Percentiles rank a stretch among this genome's conserved stretches.
phyloP scores from a whole-genome alignment of 108 stramenopile species.

The Nitzschia sp. region DNA sequence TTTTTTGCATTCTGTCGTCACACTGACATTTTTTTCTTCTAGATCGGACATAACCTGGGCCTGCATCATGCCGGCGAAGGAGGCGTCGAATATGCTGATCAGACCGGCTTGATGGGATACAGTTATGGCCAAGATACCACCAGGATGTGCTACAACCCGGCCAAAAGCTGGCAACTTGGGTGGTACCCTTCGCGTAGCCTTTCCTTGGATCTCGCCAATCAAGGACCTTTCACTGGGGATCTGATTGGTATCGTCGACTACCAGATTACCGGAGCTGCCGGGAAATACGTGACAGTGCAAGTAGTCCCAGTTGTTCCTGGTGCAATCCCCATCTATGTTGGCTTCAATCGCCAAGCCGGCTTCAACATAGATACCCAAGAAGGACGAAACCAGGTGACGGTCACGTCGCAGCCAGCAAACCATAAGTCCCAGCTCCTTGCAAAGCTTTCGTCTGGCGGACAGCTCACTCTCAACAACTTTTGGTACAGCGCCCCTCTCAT shows the following conservation, averaged over 20 bases:
- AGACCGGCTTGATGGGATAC: slow-evolving; percentile 28
- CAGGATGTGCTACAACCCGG: slow-evolving; percentile 63
- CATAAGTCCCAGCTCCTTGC: slow-evolving; percentile 37
- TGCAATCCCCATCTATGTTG: slow-evolving; percentile 21
- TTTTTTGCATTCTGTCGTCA: background rate
- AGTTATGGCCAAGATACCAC: slow-evolving; percentile 32
- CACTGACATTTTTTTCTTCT: background rate
- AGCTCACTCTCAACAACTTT: slow-evolving; percentile 29
- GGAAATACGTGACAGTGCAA: background rate
- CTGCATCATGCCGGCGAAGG: slow-evolving; percentile 51
- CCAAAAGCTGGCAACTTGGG: slow-evolving; percentile 52
- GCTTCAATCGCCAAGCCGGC: slow-evolving; percentile 47
- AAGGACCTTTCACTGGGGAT: background rate
- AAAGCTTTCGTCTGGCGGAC: slow-evolving; percentile 34
- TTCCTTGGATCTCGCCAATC: background rate
- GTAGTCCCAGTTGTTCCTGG: background rate
- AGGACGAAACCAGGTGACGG: slow-evolving; percentile 44
- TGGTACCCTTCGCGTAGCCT: slow-evolving; percentile 38
- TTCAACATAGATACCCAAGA: slow-evolving; percentile 47
- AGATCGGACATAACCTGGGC: slow-evolving; percentile 51
- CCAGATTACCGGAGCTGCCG: background rate
- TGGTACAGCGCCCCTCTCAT: slow-evolving; percentile 5
- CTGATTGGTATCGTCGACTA: background rate
- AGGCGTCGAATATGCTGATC: slow-evolving; percentile 44
- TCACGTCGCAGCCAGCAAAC: slow-evolving; percentile 19